These are phyloP conservation scores for Ogataea salicorniae DNA, from an alignment of 805 yeast species.

Conservation along the genomic window DNA sequence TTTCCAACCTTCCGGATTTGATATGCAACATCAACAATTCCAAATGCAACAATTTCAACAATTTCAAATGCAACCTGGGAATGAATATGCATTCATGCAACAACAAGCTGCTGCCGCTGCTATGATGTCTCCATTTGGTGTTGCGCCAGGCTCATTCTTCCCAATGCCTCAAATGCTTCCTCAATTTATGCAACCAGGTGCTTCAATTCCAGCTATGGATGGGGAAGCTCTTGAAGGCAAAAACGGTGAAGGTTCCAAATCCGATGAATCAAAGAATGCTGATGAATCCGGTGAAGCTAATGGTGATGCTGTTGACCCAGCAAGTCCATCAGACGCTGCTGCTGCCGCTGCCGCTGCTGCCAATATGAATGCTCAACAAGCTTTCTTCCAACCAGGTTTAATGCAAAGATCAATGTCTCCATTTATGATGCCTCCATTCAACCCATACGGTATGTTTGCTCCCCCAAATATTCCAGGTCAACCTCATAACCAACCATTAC, in stretches of 20 bases:
- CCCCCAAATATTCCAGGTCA: constrained; percentile 6
- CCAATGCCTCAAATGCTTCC: constrained; percentile 13
- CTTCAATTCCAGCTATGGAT: background rate
- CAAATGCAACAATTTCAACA: constrained; percentile 10
- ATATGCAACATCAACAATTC: constrained; percentile 4
- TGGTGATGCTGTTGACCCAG: background rate
- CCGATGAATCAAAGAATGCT: background rate
- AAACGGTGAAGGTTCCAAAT: background rate
- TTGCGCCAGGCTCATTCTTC: constrained; percentile 7
- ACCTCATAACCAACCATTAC: constrained; percentile 3
- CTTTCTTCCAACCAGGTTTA: constrained; percentile 21
- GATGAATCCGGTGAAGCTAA: background rate
- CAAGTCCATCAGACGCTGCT: background rate
- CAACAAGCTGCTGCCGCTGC: constrained; percentile 5
- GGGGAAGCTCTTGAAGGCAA: background rate
- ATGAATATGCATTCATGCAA: constrained; percentile 7
- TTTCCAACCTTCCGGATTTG: constrained; percentile 44
- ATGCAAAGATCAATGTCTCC: constrained; percentile 28
- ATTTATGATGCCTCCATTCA: constrained; percentile 47
- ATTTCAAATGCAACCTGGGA: constrained; percentile 12
- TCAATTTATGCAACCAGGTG: constrained; percentile 5
- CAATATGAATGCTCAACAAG: constrained; percentile 5
- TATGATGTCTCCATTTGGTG: constrained; percentile 17
- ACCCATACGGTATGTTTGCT: constrained; percentile 36
- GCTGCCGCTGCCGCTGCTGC: background rate